Conservation (phyloP, 345 rosid species). For the Sisymbrium altissimum region DNA sequence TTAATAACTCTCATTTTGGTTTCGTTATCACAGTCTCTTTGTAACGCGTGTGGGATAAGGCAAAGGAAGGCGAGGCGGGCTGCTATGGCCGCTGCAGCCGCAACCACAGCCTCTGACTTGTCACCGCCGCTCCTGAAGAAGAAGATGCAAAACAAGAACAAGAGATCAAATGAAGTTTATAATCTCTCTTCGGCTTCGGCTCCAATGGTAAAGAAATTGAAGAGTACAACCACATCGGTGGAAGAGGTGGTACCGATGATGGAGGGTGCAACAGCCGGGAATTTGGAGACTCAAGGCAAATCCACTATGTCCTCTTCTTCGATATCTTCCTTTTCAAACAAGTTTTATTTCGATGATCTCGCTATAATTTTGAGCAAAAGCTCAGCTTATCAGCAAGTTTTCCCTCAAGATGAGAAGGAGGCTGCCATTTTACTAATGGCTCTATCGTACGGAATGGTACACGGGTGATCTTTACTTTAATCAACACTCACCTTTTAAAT, state of each 20-base stretch:
- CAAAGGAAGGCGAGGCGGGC: constrained; percentile 88
- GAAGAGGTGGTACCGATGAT: not conserved
- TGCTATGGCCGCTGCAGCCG: constrained; percentile 57
- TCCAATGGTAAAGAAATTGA: constrained; percentile 7
- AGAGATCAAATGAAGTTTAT: constrained; percentile 1
- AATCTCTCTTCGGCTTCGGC: not conserved
- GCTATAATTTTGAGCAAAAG: constrained; percentile 55
- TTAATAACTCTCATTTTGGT: not conserved
- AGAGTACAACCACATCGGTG: not conserved
- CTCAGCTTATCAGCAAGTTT: constrained; percentile 60
- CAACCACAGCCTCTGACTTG: not conserved
- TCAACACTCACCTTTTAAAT: not conserved
- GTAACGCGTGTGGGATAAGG: constrained; percentile 94
- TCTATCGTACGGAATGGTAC: constrained; percentile 75
- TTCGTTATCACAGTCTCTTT: constrained; percentile 60
- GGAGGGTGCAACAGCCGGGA: not conserved
- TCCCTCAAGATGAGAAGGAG: constrained; percentile 89
- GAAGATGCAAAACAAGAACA: constrained; percentile 24
- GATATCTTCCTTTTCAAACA: constrained; percentile 29
- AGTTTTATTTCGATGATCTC: constrained; percentile 59
- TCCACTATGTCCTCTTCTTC: constrained; percentile 17
- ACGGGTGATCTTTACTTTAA: constrained; percentile 32
- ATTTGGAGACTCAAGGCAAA: not conserved
- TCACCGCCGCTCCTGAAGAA: constrained; percentile 14
- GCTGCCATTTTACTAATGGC: constrained; percentile 94